These are phyloP conservation scores for Stenocarpella maydis DNA, from an alignment of 2,329 filamentous ascomycete genomes.

Conservation along the genomic window DNA sequence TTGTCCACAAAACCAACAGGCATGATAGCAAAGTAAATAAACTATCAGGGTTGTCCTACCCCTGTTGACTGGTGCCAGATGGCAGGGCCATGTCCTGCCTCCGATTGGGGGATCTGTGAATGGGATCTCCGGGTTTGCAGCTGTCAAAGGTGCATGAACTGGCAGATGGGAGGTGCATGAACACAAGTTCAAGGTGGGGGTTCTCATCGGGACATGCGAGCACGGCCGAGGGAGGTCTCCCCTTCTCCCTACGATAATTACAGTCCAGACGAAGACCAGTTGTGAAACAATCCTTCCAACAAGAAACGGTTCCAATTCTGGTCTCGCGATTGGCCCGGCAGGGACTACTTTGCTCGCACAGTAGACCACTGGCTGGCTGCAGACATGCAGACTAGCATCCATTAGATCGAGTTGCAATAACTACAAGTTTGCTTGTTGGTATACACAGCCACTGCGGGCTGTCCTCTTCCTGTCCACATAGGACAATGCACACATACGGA, in stretches of 20 bases:
- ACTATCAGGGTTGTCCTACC: not conserved
- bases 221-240: not conserved
- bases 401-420: not conserved
- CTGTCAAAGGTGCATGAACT: slow-evolving; percentile 31
- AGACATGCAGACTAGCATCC: slow-evolving; percentile 3
- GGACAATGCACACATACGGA: not conserved
- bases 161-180: slow-evolving; percentile 19
- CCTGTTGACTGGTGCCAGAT: slow-evolving; percentile 10
- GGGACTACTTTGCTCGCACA: not conserved
- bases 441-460: not conserved
- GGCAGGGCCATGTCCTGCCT: not conserved
- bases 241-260: not conserved
- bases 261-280: not conserved
- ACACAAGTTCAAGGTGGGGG: slow-evolving; percentile 12
- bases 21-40: not conserved
- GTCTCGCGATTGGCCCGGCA: slow-evolving; percentile 5
- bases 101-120: slow-evolving; percentile 21
- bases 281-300: slow-evolving; percentile 5
- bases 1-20: not conserved
- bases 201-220: not conserved
- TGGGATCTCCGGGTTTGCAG: slow-evolving; percentile 27
- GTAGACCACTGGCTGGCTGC: too few relatives aligned
- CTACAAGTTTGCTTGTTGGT: not conserved
- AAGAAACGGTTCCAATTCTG: not conserved
- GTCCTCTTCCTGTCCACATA: too few relatives aligned